These are phyloP conservation scores for Ophiostoma angusticollis DNA, from an alignment of 2,329 filamentous ascomycete genomes.

Conservation along the genomic window DNA sequence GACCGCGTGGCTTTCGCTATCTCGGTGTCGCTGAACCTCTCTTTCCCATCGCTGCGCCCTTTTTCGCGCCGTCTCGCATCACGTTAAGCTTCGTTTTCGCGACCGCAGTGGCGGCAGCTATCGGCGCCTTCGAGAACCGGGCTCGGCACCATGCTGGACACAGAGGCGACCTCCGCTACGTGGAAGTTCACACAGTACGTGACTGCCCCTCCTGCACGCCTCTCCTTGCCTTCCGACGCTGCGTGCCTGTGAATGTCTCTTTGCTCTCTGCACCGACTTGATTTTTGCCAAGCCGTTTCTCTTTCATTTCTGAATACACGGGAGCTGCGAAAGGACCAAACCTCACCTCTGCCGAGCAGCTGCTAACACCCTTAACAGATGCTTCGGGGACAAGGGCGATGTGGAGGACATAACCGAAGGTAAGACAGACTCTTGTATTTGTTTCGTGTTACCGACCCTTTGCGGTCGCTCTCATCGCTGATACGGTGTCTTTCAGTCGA, in stretches of 20 bases:
- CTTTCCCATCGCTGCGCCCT: background rate
- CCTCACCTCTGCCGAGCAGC: too few relatives aligned
- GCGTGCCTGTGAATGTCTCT: too few relatives aligned
- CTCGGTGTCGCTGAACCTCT: too few relatives aligned
- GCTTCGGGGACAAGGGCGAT: conserved; percentile 98
- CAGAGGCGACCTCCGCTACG: conserved; percentile 84
- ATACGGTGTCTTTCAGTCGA: background rate
- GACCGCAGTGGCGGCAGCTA: conserved; percentile 6
- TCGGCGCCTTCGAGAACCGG: conserved; percentile 5
- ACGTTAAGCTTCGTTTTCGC: background rate
- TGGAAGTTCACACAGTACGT: conserved; percentile 99
- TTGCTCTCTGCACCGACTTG: too few relatives aligned
- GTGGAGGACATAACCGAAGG: conserved; percentile 98
- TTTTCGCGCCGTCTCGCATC: background rate
- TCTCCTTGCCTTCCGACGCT: background rate
- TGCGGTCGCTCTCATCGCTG: too few relatives aligned
- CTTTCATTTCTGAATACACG: too few relatives aligned
- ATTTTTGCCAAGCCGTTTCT: too few relatives aligned
- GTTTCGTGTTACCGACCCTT: too few relatives aligned
- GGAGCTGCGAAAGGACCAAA: too few relatives aligned
- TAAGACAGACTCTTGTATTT: conserved; percentile 31
- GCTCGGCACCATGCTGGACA: conserved; percentile 75
- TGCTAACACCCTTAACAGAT: conserved; percentile 43
- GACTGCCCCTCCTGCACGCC: conserved; percentile 4
- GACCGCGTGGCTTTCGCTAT: too few relatives aligned